These are phyloP conservation scores for Leucogyrophana mollusca DNA, from an alignment of 768 basidiomycete genomes.

Conservation along the genomic window DNA sequence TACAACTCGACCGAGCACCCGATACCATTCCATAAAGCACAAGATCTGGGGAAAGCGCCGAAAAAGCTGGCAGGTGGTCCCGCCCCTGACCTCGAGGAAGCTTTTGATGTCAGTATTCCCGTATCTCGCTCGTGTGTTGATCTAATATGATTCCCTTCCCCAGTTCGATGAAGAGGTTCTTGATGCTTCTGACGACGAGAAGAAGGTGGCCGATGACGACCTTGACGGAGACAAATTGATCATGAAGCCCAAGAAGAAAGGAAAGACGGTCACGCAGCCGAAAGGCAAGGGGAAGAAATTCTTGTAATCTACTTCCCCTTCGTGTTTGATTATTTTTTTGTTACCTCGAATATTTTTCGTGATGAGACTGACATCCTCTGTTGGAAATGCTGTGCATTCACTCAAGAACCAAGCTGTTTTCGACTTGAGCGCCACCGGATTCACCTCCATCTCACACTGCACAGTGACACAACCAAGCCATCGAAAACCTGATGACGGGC, in stretches of 20 bases:
- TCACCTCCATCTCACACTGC: no score
- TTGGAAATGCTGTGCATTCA: no score
- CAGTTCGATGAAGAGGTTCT: slow-evolving; percentile 45
- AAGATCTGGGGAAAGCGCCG: slow-evolving; percentile 71
- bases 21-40: slow-evolving; percentile 90
- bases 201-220: slow-evolving; percentile 39
- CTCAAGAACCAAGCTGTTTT: no score
- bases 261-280: slow-evolving; percentile 15
- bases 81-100: slow-evolving; percentile 90
- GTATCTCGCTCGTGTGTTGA: background rate
- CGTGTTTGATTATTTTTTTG: no score
- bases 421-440: no score
- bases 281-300: slow-evolving; percentile 18
- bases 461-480: no score
- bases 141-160: slow-evolving; percentile 3
- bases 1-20: slow-evolving; percentile 92
- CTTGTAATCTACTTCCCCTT: slow-evolving; percentile 2
- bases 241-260: slow-evolving; percentile 43
- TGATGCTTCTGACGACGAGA: slow-evolving; percentile 52
- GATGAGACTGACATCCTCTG: no score
- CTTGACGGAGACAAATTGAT: slow-evolving; percentile 59
- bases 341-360: no score
- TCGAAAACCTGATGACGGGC: no score
- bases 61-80: slow-evolving; percentile 79
- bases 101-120: slow-evolving; percentile 64